phyloP scores from a whole-genome alignment of 2,329 filamentous ascomycete genomes.

The Elsinoe fawcettii region DNA sequence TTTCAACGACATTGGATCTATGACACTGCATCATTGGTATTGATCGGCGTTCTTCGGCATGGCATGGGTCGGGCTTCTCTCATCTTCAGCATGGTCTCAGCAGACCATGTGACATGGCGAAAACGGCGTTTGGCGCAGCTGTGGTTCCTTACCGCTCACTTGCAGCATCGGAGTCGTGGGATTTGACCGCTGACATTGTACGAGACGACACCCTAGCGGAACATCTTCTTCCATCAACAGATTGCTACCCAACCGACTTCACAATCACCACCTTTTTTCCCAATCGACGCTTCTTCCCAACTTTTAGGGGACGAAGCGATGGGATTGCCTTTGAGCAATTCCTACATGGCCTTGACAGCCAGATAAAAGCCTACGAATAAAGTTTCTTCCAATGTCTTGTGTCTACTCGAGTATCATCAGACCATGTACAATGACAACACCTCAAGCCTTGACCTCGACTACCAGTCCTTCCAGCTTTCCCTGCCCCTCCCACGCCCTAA shows the following conservation, averaged over 20 bases:
- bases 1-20: constrained; percentile 2
- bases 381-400: not conserved
- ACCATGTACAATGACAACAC: not conserved
- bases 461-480: constrained; percentile 29
- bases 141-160: not conserved
- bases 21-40: not conserved
- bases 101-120: constrained; percentile 6
- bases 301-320: not conserved
- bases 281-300: not conserved
- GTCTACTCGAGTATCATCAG: not conserved
- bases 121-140: not conserved
- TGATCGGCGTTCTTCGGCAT: constrained; percentile 2
- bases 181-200: not conserved
- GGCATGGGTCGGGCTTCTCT: constrained; percentile 1
- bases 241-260: constrained; percentile 5
- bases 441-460: constrained; percentile 22
- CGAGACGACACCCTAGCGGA: not conserved
- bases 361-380: constrained; percentile 13
- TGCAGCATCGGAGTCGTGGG: not conserved
- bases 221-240: not conserved
- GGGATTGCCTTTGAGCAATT: not conserved
- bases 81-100: not conserved
- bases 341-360: constrained; percentile 4
- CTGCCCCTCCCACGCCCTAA: constrained; percentile 28
- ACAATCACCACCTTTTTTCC: not conserved